Conservation (phyloP, 2,329 filamentous ascomycete species). For the Pseudogymnoascus sp. region DNA sequence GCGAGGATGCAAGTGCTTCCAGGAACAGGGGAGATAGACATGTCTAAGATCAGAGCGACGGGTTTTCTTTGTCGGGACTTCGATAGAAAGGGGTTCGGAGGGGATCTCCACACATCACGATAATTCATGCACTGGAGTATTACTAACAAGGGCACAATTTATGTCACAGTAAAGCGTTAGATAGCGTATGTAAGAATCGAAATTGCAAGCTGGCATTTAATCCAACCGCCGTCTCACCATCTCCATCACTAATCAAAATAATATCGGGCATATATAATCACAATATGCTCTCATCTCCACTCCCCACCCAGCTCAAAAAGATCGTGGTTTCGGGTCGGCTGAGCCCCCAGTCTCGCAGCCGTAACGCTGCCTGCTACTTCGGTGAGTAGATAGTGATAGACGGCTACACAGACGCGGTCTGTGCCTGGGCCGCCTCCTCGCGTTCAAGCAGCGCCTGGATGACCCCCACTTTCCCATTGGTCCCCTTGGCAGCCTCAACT, state of each 20-base stretch:
- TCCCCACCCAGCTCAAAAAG: constrained; percentile 18
- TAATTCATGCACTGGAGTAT: not conserved
- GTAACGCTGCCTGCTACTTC: not conserved
- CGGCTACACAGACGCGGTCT: constrained; percentile 26
- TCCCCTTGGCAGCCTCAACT: constrained; percentile 44
- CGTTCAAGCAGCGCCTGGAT: constrained; percentile 52
- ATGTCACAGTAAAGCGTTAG: not conserved
- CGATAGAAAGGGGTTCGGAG: not conserved
- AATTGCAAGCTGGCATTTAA: not conserved
- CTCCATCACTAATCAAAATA: not conserved
- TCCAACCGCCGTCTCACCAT: not conserved
- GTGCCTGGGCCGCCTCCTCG: constrained; percentile 33
- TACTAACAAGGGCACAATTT: not conserved
- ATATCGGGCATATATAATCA: not conserved
- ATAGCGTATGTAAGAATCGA: not conserved
- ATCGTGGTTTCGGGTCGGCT: constrained; percentile 29
- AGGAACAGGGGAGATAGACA: not conserved
- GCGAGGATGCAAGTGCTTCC: not conserved
- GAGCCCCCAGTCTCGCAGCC: constrained; percentile 19
- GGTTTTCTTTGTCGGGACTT: not conserved
- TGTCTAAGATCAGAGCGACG: not conserved
- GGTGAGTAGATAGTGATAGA: constrained; percentile 16
- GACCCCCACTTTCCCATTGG: constrained; percentile 33
- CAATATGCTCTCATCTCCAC: not conserved
- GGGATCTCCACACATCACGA: not conserved